phyloP scores from a whole-genome alignment of 345 rosid species.

The Euphorbia pulcherrima region DNA sequence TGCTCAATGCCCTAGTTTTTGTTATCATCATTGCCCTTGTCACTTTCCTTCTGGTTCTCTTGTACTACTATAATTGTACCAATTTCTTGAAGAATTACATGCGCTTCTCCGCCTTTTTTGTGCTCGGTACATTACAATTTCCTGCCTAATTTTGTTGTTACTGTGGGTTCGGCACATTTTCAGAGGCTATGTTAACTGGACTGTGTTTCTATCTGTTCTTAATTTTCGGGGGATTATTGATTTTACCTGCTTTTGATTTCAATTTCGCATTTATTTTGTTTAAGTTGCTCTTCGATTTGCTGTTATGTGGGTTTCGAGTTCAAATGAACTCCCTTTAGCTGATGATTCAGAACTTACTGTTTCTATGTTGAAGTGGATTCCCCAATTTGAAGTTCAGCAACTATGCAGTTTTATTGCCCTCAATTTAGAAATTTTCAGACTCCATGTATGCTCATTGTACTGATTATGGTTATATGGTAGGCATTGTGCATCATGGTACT shows the following conservation, averaged over 20 bases:
- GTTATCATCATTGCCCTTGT: constrained; percentile 65
- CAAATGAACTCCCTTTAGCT: background rate
- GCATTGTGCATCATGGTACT: background rate
- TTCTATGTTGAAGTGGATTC: background rate
- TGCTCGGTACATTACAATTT: constrained; percentile 40
- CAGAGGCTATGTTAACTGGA: background rate
- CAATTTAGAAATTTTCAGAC: background rate
- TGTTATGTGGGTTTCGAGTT: background rate
- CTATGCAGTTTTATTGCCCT: background rate
- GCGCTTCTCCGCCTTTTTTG: constrained; percentile 91
- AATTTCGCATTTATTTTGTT: background rate
- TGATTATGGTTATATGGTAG: too few species aligned
- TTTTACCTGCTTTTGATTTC: background rate
- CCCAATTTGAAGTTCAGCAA: background rate
- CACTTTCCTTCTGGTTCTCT: constrained; percentile 75
- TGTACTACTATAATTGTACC: constrained; percentile 91
- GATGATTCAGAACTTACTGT: background rate
- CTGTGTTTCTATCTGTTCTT: background rate
- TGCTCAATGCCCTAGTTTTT: constrained; percentile 81
- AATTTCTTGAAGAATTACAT: constrained; percentile 87
- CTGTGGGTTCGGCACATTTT: background rate
- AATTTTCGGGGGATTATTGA: background rate
- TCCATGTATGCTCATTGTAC: background rate
- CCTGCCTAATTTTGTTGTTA: too few species aligned
- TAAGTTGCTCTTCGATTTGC: background rate